These are phyloP conservation scores for Triadica sebifera DNA, from an alignment of 345 rosid genomes.

Conservation along the genomic window DNA sequence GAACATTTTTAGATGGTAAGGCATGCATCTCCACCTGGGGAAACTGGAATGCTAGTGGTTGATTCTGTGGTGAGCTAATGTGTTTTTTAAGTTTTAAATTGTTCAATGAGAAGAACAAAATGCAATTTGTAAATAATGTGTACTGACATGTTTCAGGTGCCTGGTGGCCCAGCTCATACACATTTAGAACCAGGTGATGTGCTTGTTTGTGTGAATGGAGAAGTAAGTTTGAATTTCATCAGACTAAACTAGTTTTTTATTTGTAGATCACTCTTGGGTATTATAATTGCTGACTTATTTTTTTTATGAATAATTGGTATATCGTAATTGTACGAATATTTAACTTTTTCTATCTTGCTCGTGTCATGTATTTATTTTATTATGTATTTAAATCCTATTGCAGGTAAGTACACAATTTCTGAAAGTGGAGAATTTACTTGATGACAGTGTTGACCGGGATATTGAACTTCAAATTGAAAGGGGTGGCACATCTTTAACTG, in stretches of 20 bases:
- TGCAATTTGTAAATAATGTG: conserved; percentile 8
- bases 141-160: conserved; percentile 59
- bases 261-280: background rate
- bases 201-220: conserved; percentile 82
- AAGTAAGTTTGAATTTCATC: conserved; percentile 46
- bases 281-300: background rate
- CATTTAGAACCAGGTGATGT: conserved; percentile 92
- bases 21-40: conserved; percentile 68
- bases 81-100: background rate
- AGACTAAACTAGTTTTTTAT: background rate
- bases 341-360: background rate
- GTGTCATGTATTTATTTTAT: background rate
- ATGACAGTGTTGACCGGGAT: conserved; percentile 65
- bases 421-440: conserved; percentile 74
- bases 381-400: background rate
- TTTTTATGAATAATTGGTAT: background rate
- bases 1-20: conserved; percentile 63
- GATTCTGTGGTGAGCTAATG: conserved; percentile 70
- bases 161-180: conserved; percentile 87
- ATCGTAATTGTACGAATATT: background rate
- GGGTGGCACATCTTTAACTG: conserved; percentile 70
- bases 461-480: conserved; percentile 81
- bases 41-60: conserved; percentile 96
- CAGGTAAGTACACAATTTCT: conserved; percentile 92
- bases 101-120: background rate